Conservation (phyloP, 768 basidiomycete species). For the Auricularia heimuer region DNA sequence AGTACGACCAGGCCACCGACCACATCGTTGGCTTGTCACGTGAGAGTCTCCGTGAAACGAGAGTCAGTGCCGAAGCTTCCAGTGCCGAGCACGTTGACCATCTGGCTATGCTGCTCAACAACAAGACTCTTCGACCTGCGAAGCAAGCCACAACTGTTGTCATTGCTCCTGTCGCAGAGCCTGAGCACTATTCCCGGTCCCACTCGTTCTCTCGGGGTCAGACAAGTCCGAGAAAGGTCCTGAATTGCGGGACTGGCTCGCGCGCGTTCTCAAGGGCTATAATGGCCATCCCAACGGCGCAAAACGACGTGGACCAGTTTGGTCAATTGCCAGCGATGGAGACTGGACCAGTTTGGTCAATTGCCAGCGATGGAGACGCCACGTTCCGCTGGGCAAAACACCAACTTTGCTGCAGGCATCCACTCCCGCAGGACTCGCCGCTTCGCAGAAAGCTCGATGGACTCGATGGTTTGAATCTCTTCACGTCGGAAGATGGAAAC, state of each 20-base stretch:
- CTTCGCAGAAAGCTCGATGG: neutral
- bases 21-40: neutral
- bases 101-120: neutral
- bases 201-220: neutral
- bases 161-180: neutral
- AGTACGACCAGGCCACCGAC: neutral
- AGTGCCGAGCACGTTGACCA: neutral
- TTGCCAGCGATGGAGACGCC: no score
- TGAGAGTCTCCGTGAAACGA: neutral
- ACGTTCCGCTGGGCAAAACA: neutral
- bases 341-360: no score
- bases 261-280: neutral
- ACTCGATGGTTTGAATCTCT: neutral
- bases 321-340: neutral
- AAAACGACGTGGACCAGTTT: neutral
- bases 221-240: neutral
- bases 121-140: neutral
- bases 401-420: neutral
- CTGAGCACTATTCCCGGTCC: neutral
- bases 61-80: neutral
- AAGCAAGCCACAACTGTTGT: neutral
- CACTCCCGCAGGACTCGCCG: neutral
- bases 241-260: neutral
- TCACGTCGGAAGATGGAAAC: neutral
- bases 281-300: neutral